Evolutionary conservation across 1,284 basidiomycete species (phyloP).

Genomic region (Cerrena zonata): DNA sequence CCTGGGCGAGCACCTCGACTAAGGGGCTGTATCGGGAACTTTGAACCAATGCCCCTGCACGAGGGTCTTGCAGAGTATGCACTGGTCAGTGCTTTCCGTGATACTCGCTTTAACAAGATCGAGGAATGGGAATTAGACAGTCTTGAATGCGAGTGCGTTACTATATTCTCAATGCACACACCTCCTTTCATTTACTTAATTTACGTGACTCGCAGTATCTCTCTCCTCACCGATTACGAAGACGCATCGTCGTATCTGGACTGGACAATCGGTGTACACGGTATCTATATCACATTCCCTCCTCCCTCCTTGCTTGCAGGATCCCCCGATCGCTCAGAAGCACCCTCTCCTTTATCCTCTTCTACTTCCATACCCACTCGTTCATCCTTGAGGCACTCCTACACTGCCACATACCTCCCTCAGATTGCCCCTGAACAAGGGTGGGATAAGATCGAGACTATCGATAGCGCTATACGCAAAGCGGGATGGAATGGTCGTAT

Average conservation of each 20-base stretch:
- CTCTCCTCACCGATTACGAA: conserved; percentile 89
- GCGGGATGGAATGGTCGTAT: conserved; percentile 84
- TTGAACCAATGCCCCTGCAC: conserved; percentile 71
- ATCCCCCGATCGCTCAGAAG: conserved; percentile 46
- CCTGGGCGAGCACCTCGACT: conserved; percentile 59
- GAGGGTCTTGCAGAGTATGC: conserved; percentile 87
- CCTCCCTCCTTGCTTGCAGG: conserved; percentile 60
- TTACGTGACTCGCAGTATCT: conserved; percentile 57
- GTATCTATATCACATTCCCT: conserved; percentile 84
- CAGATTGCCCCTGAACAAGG: conserved; percentile 89
- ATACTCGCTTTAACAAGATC: conserved; percentile 69
- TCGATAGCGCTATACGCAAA: conserved; percentile 89
- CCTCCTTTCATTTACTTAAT: conserved; percentile 7
- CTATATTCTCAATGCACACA: not conserved
- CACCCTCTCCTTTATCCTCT: conserved; percentile 67
- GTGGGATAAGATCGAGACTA: conserved; percentile 84
- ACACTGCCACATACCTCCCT: conserved; percentile 91
- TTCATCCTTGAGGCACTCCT: conserved; percentile 48
- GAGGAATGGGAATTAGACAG: conserved; percentile 67
- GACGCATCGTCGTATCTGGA: conserved; percentile 80
- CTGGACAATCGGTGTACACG: conserved; percentile 89
- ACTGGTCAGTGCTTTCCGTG: conserved; percentile 75
- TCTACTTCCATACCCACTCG: conserved; percentile 49
- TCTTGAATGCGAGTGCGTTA: conserved; percentile 79
- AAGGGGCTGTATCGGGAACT: conserved; percentile 94